Base-by-base conservation (phyloP, 176 grass and related monocot species). In the Otatea glauca region DNA sequence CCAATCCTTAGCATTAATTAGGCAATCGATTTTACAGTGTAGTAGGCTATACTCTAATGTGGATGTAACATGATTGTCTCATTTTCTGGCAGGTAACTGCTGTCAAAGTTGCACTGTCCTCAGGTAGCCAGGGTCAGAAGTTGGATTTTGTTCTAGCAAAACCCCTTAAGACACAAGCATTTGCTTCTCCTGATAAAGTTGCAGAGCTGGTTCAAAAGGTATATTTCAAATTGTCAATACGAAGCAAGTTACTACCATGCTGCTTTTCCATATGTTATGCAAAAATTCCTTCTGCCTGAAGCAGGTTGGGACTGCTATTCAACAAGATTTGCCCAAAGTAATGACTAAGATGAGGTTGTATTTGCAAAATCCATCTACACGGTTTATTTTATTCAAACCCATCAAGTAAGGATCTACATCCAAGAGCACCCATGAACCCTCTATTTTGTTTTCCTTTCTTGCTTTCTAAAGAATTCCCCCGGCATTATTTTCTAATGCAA, bases 341-440 rank as follows among this genome's bases (percentile, higher is more conserved):
- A 91, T 94, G 92, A 56, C 67, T 58, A 92, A 91, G 85, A 90
- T 99, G 97, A 99, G 86, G 81, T 72, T 99, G 74, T 99, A 99
- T 92, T 87, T 99, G 78, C 93, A 96, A 91, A 99, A 99, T 77
- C 92, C 84, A 34, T 96, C 97, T 54, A 99, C 93, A 23, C 86
- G 97, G 48, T 84, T 96, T 90, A 99, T 99, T 83, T 87, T 96
- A 75, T 99, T 99, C 82, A 99, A 99, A 89, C 91, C 97, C 18
- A 99, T 99, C 81, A 96, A 92, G 58, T 61, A 23, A 58, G 55
- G 55, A 58, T 23, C 55, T 58, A 58, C 55, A 23, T 58, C 21
- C 55, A 21, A n/a, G 6, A 55, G 53, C 17, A 20, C 53, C 53
- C 53, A 55, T 55, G 20, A 55, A 21, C 53, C 53, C 18, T 55